Percentiles rank a stretch among this genome's conserved stretches.
Conservation (phyloP, 2,329 filamentous ascomycete genomes). For the Exutisphaerella laricina region DNA sequence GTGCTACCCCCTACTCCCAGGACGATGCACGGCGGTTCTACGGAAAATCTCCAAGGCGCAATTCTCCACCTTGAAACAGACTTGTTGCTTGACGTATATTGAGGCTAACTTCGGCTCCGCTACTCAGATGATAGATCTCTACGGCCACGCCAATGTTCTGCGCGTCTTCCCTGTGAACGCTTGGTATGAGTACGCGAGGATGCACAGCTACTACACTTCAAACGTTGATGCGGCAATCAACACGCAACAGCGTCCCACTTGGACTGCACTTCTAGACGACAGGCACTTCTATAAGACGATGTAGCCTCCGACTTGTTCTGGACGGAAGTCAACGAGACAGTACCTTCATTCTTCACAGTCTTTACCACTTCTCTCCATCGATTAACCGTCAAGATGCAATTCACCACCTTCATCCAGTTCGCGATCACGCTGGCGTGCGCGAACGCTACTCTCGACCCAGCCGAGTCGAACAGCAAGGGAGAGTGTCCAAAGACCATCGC, state of each 20-base stretch:
- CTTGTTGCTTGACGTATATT: background rate
- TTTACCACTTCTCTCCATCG: background rate
- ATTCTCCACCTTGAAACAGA: background rate
- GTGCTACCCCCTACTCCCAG: too few relatives aligned
- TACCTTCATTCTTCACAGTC: slow-evolving; percentile 6
- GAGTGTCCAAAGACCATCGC: slow-evolving; percentile 27
- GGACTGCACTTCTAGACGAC: background rate
- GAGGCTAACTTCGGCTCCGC: background rate
- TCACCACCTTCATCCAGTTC: slow-evolving; percentile 13
- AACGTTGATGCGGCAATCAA: slow-evolving; percentile 6
- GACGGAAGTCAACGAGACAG: too few relatives aligned
- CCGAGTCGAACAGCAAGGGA: slow-evolving; percentile 36
- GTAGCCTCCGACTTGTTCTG: background rate
- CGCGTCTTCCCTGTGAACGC: too few relatives aligned
- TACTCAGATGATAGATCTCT: background rate
- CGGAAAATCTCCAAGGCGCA: too few relatives aligned
- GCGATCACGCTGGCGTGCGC: slow-evolving; percentile 21
- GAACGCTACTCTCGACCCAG: slow-evolving; percentile 35
- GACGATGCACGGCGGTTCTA: too few relatives aligned
- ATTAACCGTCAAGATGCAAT: slow-evolving; percentile 12
- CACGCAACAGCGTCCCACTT: background rate
- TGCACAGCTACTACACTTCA: slow-evolving; percentile 8
- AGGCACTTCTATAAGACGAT: background rate
- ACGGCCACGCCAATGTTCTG: background rate
- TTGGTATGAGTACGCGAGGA: too few relatives aligned